phyloP scores from a whole-genome alignment of 1,284 basidiomycete species.

The Puccinia novopanici region DNA sequence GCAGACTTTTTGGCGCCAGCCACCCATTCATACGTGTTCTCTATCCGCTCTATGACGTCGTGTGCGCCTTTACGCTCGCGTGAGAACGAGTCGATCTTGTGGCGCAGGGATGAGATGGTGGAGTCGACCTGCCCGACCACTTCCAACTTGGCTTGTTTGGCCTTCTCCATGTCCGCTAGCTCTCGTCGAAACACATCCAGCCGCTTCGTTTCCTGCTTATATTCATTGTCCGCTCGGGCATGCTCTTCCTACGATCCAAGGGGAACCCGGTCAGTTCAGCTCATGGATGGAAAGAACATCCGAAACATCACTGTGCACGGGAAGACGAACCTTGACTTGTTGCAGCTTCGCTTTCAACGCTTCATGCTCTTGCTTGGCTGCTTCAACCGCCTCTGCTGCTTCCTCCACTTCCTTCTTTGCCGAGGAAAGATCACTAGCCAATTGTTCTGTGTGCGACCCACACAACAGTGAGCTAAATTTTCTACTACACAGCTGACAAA shows the following conservation, averaged over 20 bases:
- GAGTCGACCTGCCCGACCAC: slow-evolving; percentile 74
- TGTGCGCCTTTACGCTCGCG: slow-evolving; percentile 60
- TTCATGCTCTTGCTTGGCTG: slow-evolving; percentile 69
- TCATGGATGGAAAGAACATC: too few species aligned
- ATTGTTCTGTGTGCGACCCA: slow-evolving; percentile 70
- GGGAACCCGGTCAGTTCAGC: not conserved
- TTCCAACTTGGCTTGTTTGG: slow-evolving; percentile 78
- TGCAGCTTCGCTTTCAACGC: slow-evolving; percentile 66
- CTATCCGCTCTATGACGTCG: slow-evolving; percentile 63
- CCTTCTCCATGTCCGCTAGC: slow-evolving; percentile 75
- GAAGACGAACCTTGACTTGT: slow-evolving; percentile 64
- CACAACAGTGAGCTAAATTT: not conserved
- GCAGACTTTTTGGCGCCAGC: slow-evolving; percentile 76
- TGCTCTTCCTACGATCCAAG: slow-evolving; percentile 63
- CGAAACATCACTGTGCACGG: too few species aligned
- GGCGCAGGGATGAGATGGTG: slow-evolving; percentile 66
- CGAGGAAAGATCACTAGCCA: slow-evolving; percentile 73
- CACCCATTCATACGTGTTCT: slow-evolving; percentile 87
- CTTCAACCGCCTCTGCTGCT: slow-evolving; percentile 66
- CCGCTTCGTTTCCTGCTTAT: slow-evolving; percentile 80
- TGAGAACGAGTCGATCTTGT: slow-evolving; percentile 64
- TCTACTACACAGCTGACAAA: not conserved
- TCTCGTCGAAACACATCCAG: slow-evolving; percentile 85
- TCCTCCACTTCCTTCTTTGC: slow-evolving; percentile 68
- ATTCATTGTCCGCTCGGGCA: slow-evolving; percentile 70